A percentile compares a stretch with the other conserved stretches of the same genome.
Conservation (phyloP, 441 rosid species). For the Adansonia grandidieri region DNA sequence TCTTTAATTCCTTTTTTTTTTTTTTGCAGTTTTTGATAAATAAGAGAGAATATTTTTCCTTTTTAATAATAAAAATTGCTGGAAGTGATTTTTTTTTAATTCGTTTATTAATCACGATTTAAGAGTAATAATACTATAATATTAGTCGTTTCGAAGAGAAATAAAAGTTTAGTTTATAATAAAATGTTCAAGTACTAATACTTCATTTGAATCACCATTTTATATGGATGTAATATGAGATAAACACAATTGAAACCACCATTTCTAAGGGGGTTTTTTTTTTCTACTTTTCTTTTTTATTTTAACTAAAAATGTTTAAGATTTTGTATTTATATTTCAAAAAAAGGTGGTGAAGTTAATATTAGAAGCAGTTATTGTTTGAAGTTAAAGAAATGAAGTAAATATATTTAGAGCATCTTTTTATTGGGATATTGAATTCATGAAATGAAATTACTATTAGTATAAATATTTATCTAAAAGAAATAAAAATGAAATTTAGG, state of each 20-base stretch:
- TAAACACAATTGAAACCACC: not conserved
- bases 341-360: no score
- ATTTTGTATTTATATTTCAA: not conserved
- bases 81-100: not conserved
- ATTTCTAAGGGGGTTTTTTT: not conserved
- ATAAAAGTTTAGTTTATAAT: no score
- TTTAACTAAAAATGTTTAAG: no score
- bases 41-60: not conserved
- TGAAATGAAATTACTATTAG: not conserved
- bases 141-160: no score
- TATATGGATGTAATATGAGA: no score
- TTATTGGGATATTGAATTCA: slow-evolving; percentile 20
- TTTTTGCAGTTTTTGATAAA: not conserved
- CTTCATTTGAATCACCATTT: no score
- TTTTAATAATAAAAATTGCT: not conserved
- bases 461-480: slow-evolving; percentile 14
- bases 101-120: not conserved
- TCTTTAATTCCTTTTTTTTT: not conserved
- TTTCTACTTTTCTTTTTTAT: not conserved
- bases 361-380: not conserved
- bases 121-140: no score
- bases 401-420: not conserved
- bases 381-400: not conserved
- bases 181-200: no score
- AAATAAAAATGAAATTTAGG: not conserved